A percentile compares a stretch with the other conserved stretches of the same genome.
Conservation (phyloP, 805 yeast genomes). For the Starmerella ratchasimensis region DNA sequence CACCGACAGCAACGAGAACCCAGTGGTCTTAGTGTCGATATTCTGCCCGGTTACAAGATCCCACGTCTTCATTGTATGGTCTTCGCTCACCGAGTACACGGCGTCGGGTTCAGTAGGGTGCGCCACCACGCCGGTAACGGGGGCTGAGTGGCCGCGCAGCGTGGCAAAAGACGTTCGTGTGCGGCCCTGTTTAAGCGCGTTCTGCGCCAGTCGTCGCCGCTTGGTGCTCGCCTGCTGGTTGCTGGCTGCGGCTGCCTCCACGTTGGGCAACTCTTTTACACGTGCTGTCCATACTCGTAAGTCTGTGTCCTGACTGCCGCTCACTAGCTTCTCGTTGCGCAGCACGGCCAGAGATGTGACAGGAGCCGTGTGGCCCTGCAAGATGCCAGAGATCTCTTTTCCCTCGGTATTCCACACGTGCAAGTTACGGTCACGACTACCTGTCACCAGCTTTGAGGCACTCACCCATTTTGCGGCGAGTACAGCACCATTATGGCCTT, state of each 20-base stretch:
- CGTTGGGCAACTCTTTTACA: conserved; percentile 63
- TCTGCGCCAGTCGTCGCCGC: conserved; percentile 68
- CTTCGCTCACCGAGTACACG: conserved; percentile 88
- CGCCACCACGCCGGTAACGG: conserved; percentile 75
- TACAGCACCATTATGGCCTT: conserved; percentile 82
- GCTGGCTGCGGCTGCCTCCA: conserved; percentile 23
- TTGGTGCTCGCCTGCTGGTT: conserved; percentile 70
- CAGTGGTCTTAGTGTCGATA: conserved; percentile 78
- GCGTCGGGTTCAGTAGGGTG: conserved; percentile 63
- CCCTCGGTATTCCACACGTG: conserved; percentile 55
- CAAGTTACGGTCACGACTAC: conserved; percentile 78
- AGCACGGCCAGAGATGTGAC: conserved; percentile 52
- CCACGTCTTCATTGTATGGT: conserved; percentile 93
- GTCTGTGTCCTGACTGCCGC: conserved; percentile 70
- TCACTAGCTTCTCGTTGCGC: conserved; percentile 41
- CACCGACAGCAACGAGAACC: conserved; percentile 68
- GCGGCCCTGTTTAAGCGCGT: conserved; percentile 53
- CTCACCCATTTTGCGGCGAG: conserved; percentile 70
- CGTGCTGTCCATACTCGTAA: conserved; percentile 83
- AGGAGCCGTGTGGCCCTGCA: conserved; percentile 82
- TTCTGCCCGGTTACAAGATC: conserved; percentile 76
- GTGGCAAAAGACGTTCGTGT: conserved; percentile 71
- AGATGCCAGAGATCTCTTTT: conserved; percentile 58
- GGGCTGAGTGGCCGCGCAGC: conserved; percentile 68
- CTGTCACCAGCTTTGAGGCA: conserved; percentile 62